Evolutionary conservation across 345 rosid species (phyloP), one percentile per base, ranked within the genome.

Genomic region (Populus simonii): DNA sequence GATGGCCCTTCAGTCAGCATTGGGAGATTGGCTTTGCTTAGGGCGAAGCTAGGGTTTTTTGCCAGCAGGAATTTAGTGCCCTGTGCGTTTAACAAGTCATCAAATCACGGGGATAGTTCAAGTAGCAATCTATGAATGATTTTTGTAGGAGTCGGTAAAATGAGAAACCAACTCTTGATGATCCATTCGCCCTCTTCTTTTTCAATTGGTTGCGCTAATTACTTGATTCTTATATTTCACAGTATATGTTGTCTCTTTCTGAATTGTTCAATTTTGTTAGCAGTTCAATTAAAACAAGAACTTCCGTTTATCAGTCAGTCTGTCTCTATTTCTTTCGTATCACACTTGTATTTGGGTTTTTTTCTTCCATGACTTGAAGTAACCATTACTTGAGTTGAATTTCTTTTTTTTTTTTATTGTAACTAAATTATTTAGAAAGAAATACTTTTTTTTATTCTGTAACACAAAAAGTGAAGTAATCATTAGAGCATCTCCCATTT

Each of bases 31-130:
- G 85, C 90, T 1, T 79, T 80, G 77, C 72, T 86, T 25, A 83
- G 86, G 80, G 78, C 90, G 22, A 92, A 85, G 84, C 74, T 90
- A 6, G 97, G 94, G 76, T 73, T 84, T 78, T 84, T 91, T 68
- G 82, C 86, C 0, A 82, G 89, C 75, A 85, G 93, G 71, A 92
- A 87, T 66, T 77, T 88, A 29, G 89, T 84, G 68, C 81, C 86
- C 27, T 84, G 92, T 83, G 74, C 91, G 38, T 84, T 92, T 72
- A 84, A 84, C 79, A 86, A 94, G 82, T 86, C 92, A 91, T 84
- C 89, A 1, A 80, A 78, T 55, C 71, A 76, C 73, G 89, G 88
- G 45, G 66, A 74, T 74, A 71, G 76, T 79, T 73, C 81, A 74
- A 80, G 65, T 78, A 77, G 76, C 79, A 88, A 75, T 68, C 27